Conservation (phyloP, 306 rosid genomes). For the Cucurbita ficifolia region DNA sequence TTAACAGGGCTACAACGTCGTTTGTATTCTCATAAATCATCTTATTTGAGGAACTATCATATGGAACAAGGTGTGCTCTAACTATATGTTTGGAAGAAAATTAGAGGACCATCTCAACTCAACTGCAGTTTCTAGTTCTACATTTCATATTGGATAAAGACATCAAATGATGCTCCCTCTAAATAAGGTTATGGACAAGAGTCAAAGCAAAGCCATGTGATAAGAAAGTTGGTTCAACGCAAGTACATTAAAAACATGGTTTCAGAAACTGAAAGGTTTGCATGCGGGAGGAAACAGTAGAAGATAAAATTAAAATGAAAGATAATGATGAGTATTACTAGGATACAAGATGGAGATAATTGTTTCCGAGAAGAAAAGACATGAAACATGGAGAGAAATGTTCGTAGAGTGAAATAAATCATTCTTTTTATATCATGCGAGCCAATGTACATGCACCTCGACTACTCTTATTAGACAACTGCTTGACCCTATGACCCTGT, state of each 20-base stretch:
- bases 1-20: background rate
- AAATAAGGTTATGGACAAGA: background rate
- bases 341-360: too few species aligned
- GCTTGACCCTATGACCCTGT: too few species aligned
- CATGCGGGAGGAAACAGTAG: too few species aligned
- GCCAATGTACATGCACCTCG: background rate
- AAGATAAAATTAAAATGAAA: too few species aligned
- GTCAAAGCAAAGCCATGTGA: background rate
- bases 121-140: background rate
- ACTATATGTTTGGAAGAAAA: background rate
- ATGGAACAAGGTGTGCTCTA: background rate
- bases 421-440: background rate
- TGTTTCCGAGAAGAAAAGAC: background rate
- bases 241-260: background rate
- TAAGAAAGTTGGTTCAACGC: background rate
- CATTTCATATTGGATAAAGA: background rate
- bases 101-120: background rate
- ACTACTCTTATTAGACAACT: background rate
- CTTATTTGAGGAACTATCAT: background rate
- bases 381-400: background rate
- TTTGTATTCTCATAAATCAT: background rate
- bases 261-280: background rate
- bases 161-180: background rate
- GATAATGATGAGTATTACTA: too few species aligned
- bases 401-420: background rate